Percentiles rank a stretch among this genome's conserved stretches.
phyloP scores from a whole-genome alignment of 2,329 filamentous ascomycete genomes.

The Phaeophleospora eucalypticola region DNA sequence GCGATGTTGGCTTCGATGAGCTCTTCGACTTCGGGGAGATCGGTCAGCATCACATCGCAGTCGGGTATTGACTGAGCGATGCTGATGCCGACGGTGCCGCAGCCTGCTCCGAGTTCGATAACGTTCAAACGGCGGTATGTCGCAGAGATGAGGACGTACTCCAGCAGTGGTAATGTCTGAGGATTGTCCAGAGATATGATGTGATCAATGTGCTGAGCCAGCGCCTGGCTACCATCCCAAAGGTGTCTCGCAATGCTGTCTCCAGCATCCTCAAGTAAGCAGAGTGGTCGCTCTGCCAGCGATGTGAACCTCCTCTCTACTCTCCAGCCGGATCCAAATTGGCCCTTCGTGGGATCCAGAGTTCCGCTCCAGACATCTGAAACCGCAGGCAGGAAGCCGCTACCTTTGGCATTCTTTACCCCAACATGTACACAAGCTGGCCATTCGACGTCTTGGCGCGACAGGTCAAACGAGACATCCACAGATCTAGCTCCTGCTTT shows the following conservation, averaged over 20 bases:
- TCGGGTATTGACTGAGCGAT: conserved; percentile 52
- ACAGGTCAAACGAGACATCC: conserved; percentile 41
- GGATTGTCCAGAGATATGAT: conserved; percentile 34
- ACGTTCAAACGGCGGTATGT: conserved; percentile 45
- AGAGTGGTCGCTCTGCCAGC: conserved; percentile 38
- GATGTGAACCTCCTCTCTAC: conserved; percentile 54
- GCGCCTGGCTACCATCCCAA: conserved; percentile 62
- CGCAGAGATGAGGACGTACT: conserved; percentile 35
- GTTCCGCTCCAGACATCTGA: conserved; percentile 56
- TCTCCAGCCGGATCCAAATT: conserved; percentile 45
- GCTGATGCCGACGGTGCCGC: conserved; percentile 64
- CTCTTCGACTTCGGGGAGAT: conserved; percentile 60
- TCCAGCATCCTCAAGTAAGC: conserved; percentile 65
- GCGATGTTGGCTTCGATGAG: conserved; percentile 56
- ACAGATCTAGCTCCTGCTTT: conserved; percentile 41
- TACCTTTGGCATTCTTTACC: conserved; percentile 29
- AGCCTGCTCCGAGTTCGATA: conserved; percentile 65
- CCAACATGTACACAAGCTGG: conserved; percentile 41
- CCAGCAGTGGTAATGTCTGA: conserved; percentile 34
- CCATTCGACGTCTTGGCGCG: conserved; percentile 36
- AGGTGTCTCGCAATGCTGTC: conserved; percentile 70
- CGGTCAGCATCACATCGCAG: conserved; percentile 58
- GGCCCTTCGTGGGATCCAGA: conserved; percentile 37
- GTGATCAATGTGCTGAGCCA: conserved; percentile 50
- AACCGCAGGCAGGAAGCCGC: conserved; percentile 38